Percentiles rank a stretch among this genome's conserved stretches.
phyloP scores from a whole-genome alignment of 257 asterid species.

The Euphrasia confusa region DNA sequence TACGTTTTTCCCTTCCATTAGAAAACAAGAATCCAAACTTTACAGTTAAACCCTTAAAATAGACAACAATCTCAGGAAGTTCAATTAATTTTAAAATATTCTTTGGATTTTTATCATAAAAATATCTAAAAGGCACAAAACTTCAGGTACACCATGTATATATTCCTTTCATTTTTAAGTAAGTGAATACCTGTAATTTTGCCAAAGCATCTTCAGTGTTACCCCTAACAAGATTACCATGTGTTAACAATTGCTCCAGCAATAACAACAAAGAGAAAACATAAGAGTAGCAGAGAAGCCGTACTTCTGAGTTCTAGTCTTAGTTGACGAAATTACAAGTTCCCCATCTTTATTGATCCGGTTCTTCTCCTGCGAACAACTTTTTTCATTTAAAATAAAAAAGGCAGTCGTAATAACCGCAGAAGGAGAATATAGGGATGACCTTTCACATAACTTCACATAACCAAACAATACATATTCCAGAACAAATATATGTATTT shows the following conservation, averaged over 20 bases:
- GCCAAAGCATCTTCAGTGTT: constrained; percentile 82
- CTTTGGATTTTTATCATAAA: neutral
- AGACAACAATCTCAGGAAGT: neutral
- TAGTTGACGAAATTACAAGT: constrained; percentile 82
- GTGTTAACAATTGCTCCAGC: constrained; percentile 25
- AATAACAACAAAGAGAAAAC: constrained; percentile 17
- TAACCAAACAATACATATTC: neutral
- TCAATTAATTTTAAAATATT: neutral
- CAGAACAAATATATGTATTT: neutral
- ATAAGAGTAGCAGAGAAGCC: constrained; percentile 15
- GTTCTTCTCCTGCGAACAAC: constrained; percentile 65
- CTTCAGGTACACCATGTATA: neutral
- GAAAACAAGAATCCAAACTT: neutral
- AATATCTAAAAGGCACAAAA: neutral
- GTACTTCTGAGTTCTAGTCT: constrained; percentile 79
- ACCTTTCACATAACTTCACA: neutral
- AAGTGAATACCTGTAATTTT: constrained; percentile 71
- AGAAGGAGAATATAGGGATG: neutral
- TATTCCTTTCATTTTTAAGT: constrained; percentile 26
- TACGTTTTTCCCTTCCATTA: neutral
- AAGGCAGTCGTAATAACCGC: neutral
- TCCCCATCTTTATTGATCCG: constrained; percentile 90
- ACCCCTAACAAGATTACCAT: constrained; percentile 40
- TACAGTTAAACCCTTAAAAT: neutral
- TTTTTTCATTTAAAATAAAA: neutral